Percentiles rank a stretch among this genome's conserved stretches.
phyloP scores from a whole-genome alignment of 108 stramenopile genomes.

The Skeletonema menzelii region DNA sequence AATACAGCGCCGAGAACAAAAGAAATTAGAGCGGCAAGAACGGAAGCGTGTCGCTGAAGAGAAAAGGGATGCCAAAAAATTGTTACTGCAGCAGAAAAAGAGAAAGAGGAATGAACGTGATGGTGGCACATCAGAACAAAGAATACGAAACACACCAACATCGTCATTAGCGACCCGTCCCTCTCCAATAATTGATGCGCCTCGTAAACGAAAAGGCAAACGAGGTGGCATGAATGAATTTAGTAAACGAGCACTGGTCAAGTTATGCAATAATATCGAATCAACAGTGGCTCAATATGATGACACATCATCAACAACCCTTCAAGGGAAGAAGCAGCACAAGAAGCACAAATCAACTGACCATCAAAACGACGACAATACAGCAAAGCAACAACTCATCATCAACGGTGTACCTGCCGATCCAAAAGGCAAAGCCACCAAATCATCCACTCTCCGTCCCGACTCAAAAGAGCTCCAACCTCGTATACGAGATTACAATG shows the following conservation, averaged over 20 bases:
- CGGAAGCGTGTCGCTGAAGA: constrained; percentile 24
- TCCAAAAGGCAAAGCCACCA: constrained; percentile 44
- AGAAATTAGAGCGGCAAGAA: constrained; percentile 20
- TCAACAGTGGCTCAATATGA: neutral
- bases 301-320: neutral
- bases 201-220: neutral
- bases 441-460: constrained; percentile 45
- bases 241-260: neutral
- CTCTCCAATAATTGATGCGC: neutral
- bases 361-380: constrained; percentile 17
- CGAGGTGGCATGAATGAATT: neutral
- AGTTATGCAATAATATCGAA: neutral
- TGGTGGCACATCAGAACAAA: neutral
- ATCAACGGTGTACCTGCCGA: constrained; percentile 34
- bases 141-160: neutral
- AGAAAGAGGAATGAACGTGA: neutral
- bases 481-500: constrained; percentile 75
- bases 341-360: constrained; percentile 4
- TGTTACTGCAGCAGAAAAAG: neutral
- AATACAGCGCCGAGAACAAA: constrained; percentile 26
- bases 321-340: neutral
- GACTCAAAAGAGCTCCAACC: constrained; percentile 67
- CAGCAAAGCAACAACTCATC: neutral
- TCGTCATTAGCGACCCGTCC: neutral
- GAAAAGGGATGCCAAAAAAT: constrained; percentile 1